Conservation (phyloP, 2,329 filamentous ascomycete species). For the Plenodomus tracheiphilus region DNA sequence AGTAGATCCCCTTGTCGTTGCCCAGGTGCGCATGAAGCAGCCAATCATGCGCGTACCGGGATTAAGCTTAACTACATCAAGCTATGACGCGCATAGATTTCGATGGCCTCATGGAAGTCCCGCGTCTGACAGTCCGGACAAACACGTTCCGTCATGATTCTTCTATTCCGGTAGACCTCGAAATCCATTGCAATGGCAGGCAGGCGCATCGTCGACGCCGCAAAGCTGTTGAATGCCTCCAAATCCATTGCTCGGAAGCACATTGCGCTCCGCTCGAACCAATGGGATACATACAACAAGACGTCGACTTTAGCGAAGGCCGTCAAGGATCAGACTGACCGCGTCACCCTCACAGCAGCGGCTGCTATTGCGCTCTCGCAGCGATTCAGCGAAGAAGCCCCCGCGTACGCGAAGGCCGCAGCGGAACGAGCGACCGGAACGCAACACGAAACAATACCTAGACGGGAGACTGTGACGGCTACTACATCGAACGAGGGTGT, state of each 20-base stretch:
- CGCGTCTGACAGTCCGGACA: conserved; percentile 3
- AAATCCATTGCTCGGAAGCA: conserved; percentile 57
- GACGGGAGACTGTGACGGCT: conserved; percentile 34
- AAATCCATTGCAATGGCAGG: conserved; percentile 50
- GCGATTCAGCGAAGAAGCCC: conserved; percentile 58
- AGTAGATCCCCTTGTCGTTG: conserved; percentile 6
- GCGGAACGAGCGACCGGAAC: conserved; percentile 22
- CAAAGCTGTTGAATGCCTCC: conserved; percentile 54
- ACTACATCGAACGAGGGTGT: conserved; percentile 17
- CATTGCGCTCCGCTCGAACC: conserved; percentile 60
- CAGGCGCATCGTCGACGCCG: conserved; percentile 55
- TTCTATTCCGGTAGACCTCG: conserved; percentile 18
- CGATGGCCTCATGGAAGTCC: conserved; percentile 7
- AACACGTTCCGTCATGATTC: conserved; percentile 17
- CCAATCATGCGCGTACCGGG: conserved; percentile 17
- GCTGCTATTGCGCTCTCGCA: conserved; percentile 63
- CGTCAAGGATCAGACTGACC: conserved; percentile 64
- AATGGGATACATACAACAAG: conserved; percentile 65
- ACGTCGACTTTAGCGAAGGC: conserved; percentile 68
- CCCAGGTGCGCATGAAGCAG: not conserved
- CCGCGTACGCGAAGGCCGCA: conserved; percentile 34
- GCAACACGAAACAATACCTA: conserved; percentile 30
- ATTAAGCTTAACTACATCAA: conserved; percentile 24
- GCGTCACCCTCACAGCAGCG: conserved; percentile 62
- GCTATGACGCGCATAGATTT: conserved; percentile 38